Conservation (phyloP, 129 eudicot genomes). For the Kitagawia praeruptora region DNA sequence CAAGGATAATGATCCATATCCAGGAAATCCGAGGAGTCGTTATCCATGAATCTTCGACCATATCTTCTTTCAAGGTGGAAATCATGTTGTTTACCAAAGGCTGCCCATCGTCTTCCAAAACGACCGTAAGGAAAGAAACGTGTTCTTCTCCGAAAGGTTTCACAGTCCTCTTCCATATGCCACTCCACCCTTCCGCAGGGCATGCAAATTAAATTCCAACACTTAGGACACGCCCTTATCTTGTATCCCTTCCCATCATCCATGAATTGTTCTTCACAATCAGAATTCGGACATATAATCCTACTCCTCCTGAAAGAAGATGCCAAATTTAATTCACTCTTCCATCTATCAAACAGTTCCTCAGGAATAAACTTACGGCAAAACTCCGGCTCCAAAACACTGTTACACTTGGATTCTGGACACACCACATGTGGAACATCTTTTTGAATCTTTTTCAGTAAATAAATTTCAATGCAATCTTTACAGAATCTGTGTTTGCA, state of each 20-base stretch:
- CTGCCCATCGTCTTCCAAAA: no score
- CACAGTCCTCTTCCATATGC: neutral
- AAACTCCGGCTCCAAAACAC: neutral
- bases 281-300: neutral
- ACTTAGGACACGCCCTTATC: neutral
- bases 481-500: neutral
- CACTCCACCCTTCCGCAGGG: neutral
- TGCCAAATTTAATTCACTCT: neutral
- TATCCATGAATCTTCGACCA: neutral
- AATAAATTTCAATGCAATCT: neutral
- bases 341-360: neutral
- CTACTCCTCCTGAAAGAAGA: neutral
- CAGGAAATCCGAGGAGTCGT: no score
- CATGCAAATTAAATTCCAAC: neutral
- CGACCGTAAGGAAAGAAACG: no score
- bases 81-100: neutral
- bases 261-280: neutral
- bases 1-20: neutral
- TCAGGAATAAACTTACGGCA: neutral
- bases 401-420: neutral
- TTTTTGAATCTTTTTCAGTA: neutral
- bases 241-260: neutral
- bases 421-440: neutral
- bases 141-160: neutral
- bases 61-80: fast-evolving